Evolutionary conservation across 331 rosid genomes (phyloP).

Genomic region (Acacia concinna): DNA sequence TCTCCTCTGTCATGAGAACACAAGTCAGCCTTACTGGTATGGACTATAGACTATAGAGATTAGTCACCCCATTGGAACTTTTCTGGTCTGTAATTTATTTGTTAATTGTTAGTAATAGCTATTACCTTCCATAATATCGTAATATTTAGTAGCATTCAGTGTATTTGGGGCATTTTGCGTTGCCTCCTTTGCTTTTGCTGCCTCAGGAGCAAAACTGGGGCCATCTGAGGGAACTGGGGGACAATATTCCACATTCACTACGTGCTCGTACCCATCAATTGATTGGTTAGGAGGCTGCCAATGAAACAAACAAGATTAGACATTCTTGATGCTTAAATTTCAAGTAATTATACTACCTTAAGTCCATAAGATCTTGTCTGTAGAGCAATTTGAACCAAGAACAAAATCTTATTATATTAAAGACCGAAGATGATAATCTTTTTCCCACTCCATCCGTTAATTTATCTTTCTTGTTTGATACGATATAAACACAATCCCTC

Average conservation of each 20-base stretch:
- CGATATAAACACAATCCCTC: neutral
- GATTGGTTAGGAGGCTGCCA: conserved; percentile 61
- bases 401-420: no score
- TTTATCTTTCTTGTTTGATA: neutral
- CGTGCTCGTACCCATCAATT: conserved; percentile 68
- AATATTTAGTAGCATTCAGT: conserved; percentile 48
- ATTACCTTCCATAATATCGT: conserved; percentile 72
- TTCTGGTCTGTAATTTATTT: neutral
- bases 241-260: conserved; percentile 57
- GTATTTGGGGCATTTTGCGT: conserved; percentile 54
- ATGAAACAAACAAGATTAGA: neutral
- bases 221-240: conserved; percentile 62
- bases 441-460: neutral
- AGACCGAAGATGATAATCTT: no score
- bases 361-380: no score
- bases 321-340: neutral
- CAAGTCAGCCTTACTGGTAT: conserved; percentile 1
- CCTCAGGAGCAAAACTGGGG: conserved; percentile 59
- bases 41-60: no score
- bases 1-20: conserved; percentile 56
- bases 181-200: conserved; percentile 65
- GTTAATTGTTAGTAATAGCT: neutral
- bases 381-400: no score
- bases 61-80: neutral
- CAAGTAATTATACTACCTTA: no score